Base-by-base conservation (phyloP, 257 asterid species). In the Nicotiana tomentosiformis region DNA sequence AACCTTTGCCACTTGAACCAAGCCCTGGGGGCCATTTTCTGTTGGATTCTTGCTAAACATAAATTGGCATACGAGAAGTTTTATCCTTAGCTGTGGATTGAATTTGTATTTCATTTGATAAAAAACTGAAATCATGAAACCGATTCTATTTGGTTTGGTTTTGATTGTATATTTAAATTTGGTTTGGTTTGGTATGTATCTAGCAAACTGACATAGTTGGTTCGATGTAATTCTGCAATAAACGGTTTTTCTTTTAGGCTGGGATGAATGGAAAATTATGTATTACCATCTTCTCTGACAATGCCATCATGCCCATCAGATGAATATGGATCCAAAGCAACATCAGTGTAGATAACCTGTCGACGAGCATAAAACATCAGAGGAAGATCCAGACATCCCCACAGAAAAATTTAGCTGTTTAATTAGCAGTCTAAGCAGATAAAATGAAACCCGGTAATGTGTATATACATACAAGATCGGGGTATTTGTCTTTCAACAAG, bases 301-400 rank as follows among this genome's bases (percentile, higher is more conserved):
- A 96, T 96, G 70, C 99, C 99, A 84, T 96, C 99, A 85, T 96
- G 99, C 70, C 99, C 99, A 77, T 96, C 99, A 51, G 99, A 96
- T 66, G 98, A 94, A 88, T 96, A 94, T 66, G 98, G 98, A 90
- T 96, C 98, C 83, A 96, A 87, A 84, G 98, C 98, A 87, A 96
- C 98, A 85, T 96, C 98, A 14, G 99, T 96, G 82, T 94, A 96
- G 82, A 96, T 91, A 82, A 93, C 89, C 98, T 96, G 87, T 83
- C 77, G 23, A 57, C 64, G 66, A 78, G 32, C 30, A 51, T 70
- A 10, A 79, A 20, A 81, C 64, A 86, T 20, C 18, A 74, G 64
- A 68, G 64, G 83, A 85, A 53, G 82, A 17, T 11, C 55, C 49
- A 64, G 61, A 51, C 18, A 5, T 33, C 68, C 57, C 78, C 83